These are phyloP conservation scores for Acanthamoeba royreba DNA, from an alignment of 208 protist species.

Conservation along the genomic window DNA sequence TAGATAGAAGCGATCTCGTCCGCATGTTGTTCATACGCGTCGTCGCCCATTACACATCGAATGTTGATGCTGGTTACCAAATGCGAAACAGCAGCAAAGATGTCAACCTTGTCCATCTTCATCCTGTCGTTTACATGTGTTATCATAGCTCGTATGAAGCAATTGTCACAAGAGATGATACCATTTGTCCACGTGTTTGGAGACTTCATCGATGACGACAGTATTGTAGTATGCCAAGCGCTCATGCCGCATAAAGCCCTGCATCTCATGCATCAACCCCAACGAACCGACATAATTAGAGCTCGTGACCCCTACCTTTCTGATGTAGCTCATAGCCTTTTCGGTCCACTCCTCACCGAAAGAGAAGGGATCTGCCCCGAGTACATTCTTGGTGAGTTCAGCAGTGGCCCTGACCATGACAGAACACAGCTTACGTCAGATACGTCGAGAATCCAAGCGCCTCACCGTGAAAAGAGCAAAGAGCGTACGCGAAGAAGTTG, in stretches of 20 bases:
- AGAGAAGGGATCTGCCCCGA: not conserved
- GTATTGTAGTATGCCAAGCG: not conserved
- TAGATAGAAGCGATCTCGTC: not conserved
- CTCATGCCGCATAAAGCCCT: not conserved
- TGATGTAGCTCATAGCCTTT: not conserved
- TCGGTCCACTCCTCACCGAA: not conserved
- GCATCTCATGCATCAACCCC: not conserved
- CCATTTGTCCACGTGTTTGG: not conserved
- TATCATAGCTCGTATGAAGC: not conserved
- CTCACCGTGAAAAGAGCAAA: not conserved
- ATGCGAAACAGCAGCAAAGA: not conserved
- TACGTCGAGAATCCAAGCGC: too few species aligned
- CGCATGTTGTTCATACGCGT: not conserved
- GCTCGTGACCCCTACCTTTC: not conserved
- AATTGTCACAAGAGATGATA: not conserved
- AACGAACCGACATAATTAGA: not conserved
- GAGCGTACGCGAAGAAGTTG: not conserved
- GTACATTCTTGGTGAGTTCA: not conserved
- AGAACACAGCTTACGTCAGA: too few species aligned
- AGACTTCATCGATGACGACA: not conserved
- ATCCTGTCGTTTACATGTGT: too few species aligned
- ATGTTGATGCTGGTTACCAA: constrained; percentile 41
- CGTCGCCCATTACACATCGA: not conserved
- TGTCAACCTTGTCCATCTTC: not conserved
- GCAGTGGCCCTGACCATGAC: not conserved